Percentiles rank a stretch among this genome's conserved stretches.
Conservation (phyloP, 306 rosid species). For the Arachis hypogaea region DNA sequence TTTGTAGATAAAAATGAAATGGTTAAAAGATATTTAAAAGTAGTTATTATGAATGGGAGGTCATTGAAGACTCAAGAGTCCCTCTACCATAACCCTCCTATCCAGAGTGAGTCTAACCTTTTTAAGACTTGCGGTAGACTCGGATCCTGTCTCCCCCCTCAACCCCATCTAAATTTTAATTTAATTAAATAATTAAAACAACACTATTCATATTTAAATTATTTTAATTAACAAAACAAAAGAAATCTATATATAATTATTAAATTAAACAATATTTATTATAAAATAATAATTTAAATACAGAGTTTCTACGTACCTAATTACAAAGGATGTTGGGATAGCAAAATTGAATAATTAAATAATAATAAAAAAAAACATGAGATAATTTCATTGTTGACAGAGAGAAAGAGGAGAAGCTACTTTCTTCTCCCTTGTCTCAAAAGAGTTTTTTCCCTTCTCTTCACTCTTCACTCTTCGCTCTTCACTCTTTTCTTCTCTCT, state of each 20-base stretch:
- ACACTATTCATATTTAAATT: too few relatives aligned
- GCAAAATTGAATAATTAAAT: background rate
- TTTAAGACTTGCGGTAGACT: conserved; percentile 75
- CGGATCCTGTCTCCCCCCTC: conserved; percentile 85
- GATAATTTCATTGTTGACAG: background rate
- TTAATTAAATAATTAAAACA: too few relatives aligned
- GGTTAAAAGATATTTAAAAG: too few relatives aligned
- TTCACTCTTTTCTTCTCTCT: background rate
- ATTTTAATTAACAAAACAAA: too few relatives aligned
- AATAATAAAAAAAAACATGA: background rate
- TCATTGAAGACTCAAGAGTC: too few relatives aligned
- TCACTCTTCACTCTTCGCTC: background rate
- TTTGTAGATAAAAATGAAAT: too few relatives aligned
- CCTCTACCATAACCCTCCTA: background rate
- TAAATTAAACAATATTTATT: too few relatives aligned
- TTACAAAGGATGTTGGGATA: too few relatives aligned
- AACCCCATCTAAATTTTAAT: background rate
- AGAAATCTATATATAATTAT: too few relatives aligned
- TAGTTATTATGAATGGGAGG: too few relatives aligned
- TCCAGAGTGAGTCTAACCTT: conserved; percentile 36
- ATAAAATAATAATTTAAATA: too few relatives aligned
- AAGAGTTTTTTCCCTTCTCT: background rate
- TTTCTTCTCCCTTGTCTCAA: background rate
- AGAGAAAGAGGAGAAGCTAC: background rate
- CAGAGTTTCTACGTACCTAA: too few relatives aligned